Conservation (phyloP, 495 filamentous ascomycete genomes). For the Sphaerosporella brunnea region DNA sequence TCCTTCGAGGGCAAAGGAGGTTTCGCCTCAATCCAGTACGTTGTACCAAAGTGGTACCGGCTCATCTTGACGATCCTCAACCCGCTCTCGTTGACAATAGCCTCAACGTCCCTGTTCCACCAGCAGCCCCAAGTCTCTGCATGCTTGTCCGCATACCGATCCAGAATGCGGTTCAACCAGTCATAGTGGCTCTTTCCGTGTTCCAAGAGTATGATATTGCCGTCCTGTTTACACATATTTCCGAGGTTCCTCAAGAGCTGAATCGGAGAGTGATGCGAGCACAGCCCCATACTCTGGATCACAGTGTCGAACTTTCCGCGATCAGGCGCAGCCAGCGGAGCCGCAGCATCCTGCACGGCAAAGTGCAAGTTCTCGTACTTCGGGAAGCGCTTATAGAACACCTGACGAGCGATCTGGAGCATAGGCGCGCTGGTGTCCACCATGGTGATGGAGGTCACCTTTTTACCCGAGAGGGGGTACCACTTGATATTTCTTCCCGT, state of each 20-base stretch:
- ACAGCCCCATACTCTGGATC: conserved; percentile 84
- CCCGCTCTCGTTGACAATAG: conserved; percentile 60
- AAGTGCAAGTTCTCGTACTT: conserved; percentile 31
- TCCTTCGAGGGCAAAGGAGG: too few species aligned
- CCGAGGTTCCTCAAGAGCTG: conserved; percentile 46
- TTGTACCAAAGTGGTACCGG: conserved; percentile 58
- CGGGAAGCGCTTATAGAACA: conserved; percentile 37
- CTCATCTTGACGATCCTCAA: conserved; percentile 56
- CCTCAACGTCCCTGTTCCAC: conserved; percentile 73
- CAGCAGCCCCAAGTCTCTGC: conserved; percentile 80
- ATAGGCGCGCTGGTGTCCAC: conserved; percentile 48
- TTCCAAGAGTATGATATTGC: conserved; percentile 72
- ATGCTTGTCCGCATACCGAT: conserved; percentile 58
- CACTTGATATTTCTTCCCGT: conserved; percentile 75
- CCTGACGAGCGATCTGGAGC: conserved; percentile 42
- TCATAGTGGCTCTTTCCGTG: conserved; percentile 65
- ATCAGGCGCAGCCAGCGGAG: conserved; percentile 16
- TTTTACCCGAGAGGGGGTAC: conserved; percentile 35
- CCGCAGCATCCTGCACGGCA: conserved; percentile 29
- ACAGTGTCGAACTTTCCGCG: conserved; percentile 56
- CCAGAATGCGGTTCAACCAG: conserved; percentile 63
- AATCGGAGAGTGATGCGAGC: conserved; percentile 61
- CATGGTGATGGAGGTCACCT: conserved; percentile 37
- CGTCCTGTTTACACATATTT: conserved; percentile 35
- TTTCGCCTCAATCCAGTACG: conserved; percentile 46